Conservation (phyloP, 106 monocot genomes). For the Iris macrosiphon region DNA sequence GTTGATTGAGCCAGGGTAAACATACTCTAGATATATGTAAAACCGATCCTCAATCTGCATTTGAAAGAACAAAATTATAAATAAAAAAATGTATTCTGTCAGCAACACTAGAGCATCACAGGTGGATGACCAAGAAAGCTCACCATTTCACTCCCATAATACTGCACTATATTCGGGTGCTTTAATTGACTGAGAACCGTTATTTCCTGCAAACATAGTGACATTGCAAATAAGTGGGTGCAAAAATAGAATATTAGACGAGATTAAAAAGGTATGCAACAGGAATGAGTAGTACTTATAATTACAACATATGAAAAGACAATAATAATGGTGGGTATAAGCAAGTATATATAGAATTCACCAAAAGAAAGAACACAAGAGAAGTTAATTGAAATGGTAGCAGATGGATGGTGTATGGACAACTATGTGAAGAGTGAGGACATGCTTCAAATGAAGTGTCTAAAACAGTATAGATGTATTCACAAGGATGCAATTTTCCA, state of each 20-base stretch:
- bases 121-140: conserved; percentile 10
- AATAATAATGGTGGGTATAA: neutral
- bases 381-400: neutral
- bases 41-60: conserved; percentile 73
- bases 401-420: no score
- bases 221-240: neutral
- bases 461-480: no score
- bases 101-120: conserved; percentile 5
- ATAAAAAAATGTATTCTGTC: conserved; percentile 4
- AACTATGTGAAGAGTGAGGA: no score
- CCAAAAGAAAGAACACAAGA: neutral
- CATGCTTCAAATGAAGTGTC: no score
- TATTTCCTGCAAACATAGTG: conserved; percentile 68
- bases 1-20: conserved; percentile 90
- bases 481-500: no score
- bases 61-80: neutral
- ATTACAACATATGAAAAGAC: neutral
- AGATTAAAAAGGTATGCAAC: no score
- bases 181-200: conserved; percentile 86
- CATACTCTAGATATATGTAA: conserved; percentile 91
- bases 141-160: conserved; percentile 93
- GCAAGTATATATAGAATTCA: neutral
- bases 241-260: neutral
- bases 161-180: conserved; percentile 94
- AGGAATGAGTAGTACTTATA: no score